phyloP scores from a whole-genome alignment of 2,329 filamentous ascomycete genomes.

The Hymenotorrendiella dingleyae region DNA sequence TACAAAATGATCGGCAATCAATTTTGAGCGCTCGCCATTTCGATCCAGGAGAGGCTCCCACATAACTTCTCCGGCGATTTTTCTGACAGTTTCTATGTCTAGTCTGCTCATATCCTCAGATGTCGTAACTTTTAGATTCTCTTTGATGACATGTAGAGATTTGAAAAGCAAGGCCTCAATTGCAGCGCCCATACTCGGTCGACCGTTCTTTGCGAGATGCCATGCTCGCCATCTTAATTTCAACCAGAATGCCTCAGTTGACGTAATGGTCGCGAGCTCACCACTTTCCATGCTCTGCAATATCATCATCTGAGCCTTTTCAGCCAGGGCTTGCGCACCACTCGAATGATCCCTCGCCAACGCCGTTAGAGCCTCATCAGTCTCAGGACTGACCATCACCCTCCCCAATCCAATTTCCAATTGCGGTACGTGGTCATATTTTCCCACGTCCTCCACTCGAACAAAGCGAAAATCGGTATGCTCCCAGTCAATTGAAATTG shows the following conservation, averaged over 20 bases:
- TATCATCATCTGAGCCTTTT: slow-evolving; percentile 45
- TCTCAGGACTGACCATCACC: slow-evolving; percentile 41
- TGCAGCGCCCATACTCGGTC: slow-evolving; percentile 60
- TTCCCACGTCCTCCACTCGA: slow-evolving; percentile 39
- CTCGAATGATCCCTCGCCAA: slow-evolving; percentile 53
- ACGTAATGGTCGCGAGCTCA: slow-evolving; percentile 26
- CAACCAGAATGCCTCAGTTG: slow-evolving; percentile 45
- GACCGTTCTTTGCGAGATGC: slow-evolving; percentile 59
- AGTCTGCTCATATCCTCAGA: background rate
- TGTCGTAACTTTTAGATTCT: background rate
- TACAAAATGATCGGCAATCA: slow-evolving; percentile 9
- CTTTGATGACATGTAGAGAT: slow-evolving; percentile 32
- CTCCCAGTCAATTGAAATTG: slow-evolving; percentile 56
- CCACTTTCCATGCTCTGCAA: slow-evolving; percentile 36
- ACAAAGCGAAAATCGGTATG: slow-evolving; percentile 54
- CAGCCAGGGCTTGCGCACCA: slow-evolving; percentile 53
- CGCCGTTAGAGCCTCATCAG: slow-evolving; percentile 41
- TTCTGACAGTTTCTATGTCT: background rate
- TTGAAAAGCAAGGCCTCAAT: slow-evolving; percentile 46
- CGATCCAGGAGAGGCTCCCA: no score
- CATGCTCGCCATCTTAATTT: slow-evolving; percentile 51
- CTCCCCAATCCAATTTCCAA: slow-evolving; percentile 51
- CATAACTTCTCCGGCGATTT: slow-evolving; percentile 5
- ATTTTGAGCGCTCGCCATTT: no score
- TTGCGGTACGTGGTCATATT: slow-evolving; percentile 49